Conservation (phyloP, 2,329 filamentous ascomycete species). For the Epichloe bromicola region DNA sequence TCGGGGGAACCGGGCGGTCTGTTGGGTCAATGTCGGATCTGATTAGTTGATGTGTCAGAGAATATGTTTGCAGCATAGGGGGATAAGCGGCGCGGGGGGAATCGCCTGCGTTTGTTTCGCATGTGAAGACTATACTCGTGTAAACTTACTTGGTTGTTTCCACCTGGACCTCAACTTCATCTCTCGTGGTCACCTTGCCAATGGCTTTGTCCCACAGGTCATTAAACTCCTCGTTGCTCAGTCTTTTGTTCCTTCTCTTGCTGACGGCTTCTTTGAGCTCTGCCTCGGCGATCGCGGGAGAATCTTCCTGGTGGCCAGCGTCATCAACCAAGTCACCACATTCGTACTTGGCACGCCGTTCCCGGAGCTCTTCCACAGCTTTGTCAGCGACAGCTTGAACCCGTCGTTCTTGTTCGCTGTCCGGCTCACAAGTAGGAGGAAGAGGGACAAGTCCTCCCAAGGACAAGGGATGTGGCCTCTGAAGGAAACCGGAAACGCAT, state of each 20-base stretch:
- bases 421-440: slow-evolving; percentile 84
- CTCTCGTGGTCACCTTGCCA: slow-evolving; percentile 52
- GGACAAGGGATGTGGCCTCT: slow-evolving; percentile 72
- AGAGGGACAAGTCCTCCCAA: slow-evolving; percentile 71
- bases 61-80: slow-evolving; percentile 8
- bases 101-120: neutral
- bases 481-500: slow-evolving; percentile 79
- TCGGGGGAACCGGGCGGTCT: slow-evolving; percentile 55
- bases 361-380: slow-evolving; percentile 73
- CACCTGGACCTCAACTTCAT: slow-evolving; percentile 41
- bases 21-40: slow-evolving; percentile 60
- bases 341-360: slow-evolving; percentile 79
- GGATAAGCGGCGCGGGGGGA: neutral
- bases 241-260: slow-evolving; percentile 65
- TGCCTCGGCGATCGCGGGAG: slow-evolving; percentile 49
- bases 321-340: slow-evolving; percentile 62
- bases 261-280: slow-evolving; percentile 67
- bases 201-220: slow-evolving; percentile 69
- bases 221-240: slow-evolving; percentile 82
- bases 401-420: slow-evolving; percentile 79
- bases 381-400: slow-evolving; percentile 81
- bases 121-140: slow-evolving; percentile 7
- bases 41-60: slow-evolving; percentile 67
- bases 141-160: slow-evolving; percentile 39
- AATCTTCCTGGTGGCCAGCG: slow-evolving; percentile 43